A percentile compares a stretch with the other conserved stretches of the same genome.
These are phyloP conservation scores for Wickerhamomyces bisporus DNA, from an alignment of 805 yeast genomes.

Conservation along the genomic window DNA sequence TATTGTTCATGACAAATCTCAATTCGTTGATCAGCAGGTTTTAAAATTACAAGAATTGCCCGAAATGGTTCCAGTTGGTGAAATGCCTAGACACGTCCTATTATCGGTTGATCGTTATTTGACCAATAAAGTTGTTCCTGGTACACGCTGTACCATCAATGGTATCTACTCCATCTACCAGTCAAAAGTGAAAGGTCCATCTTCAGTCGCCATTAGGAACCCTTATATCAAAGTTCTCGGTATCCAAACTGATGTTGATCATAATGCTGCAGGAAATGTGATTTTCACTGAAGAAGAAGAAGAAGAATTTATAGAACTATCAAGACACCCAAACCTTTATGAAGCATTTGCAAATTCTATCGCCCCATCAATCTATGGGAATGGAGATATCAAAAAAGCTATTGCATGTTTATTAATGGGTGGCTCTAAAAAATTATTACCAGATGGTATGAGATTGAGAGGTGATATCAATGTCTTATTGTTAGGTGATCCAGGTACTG, in stretches of 20 bases:
- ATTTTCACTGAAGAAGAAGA: constrained; percentile 90
- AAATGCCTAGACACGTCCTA: constrained; percentile 91
- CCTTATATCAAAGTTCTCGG: constrained; percentile 89
- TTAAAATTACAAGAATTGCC: constrained; percentile 95
- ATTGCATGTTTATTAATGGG: constrained; percentile 90
- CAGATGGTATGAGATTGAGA: constrained; percentile 94
- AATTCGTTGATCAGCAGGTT: constrained; percentile 92
- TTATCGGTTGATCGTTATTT: constrained; percentile 85
- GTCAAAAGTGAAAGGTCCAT: constrained; percentile 51
- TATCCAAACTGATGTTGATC: constrained; percentile 76
- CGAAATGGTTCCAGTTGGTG: constrained; percentile 98
- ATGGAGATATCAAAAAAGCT: constrained; percentile 86
- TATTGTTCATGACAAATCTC: constrained; percentile 88
- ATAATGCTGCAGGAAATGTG: constrained; percentile 50
- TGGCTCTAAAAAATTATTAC: constrained; percentile 86
- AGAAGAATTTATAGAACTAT: constrained; percentile 76
- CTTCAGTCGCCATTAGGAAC: constrained; percentile 84
- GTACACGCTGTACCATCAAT: constrained; percentile 84
- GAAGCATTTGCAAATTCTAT: constrained; percentile 82
- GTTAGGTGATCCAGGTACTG: constrained; percentile 98
- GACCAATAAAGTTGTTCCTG: constrained; percentile 90
- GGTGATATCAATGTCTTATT: constrained; percentile 94
- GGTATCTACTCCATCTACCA: constrained; percentile 94
- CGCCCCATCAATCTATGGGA: constrained; percentile 97
- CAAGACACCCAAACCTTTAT: constrained; percentile 80